phyloP scores from a whole-genome alignment of 495 filamentous ascomycete genomes.

The Tuber brumale region DNA sequence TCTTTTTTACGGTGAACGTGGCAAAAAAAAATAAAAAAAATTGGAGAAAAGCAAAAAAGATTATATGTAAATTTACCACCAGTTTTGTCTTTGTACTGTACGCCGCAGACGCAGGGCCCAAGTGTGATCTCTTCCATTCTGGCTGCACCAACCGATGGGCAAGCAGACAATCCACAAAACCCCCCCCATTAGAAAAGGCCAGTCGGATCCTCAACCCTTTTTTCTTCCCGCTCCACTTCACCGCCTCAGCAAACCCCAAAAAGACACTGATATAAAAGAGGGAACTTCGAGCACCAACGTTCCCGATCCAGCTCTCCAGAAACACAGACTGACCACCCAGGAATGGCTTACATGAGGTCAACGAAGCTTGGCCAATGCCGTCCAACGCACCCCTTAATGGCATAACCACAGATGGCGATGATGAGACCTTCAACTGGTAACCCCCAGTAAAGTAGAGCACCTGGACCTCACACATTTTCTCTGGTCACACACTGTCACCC shows the following conservation, averaged over 20 bases:
- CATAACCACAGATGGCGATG: not conserved
- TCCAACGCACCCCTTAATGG: not conserved
- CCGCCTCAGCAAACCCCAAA: not conserved
- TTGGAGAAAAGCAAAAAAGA: slow-evolving; percentile 32
- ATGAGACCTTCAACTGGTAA: not conserved
- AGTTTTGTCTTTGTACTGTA: slow-evolving; percentile 19
- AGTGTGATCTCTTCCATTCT: slow-evolving; percentile 25
- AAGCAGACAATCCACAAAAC: not conserved
- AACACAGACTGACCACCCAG: not conserved
- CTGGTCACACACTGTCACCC: not conserved
- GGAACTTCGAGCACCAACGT: not conserved
- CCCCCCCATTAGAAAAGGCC: not conserved
- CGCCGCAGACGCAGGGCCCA: slow-evolving; percentile 33
- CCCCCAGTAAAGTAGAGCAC: not conserved
- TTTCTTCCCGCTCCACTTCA: not conserved
- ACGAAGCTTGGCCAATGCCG: not conserved
- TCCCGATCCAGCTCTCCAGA: not conserved
- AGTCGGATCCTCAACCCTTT: not conserved
- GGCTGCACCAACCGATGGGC: slow-evolving; percentile 1
- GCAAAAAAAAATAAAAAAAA: slow-evolving; percentile 22
- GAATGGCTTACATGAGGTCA: not conserved
- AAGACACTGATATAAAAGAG: not conserved
- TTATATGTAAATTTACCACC: slow-evolving; percentile 14
- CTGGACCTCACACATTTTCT: not conserved
- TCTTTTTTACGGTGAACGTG: slow-evolving; percentile 5